Evolutionary conservation across 495 filamentous ascomycete genomes (phyloP), one percentile per base, ranked within the genome.

Genomic region (Barbatosphaeria neglecta): DNA sequence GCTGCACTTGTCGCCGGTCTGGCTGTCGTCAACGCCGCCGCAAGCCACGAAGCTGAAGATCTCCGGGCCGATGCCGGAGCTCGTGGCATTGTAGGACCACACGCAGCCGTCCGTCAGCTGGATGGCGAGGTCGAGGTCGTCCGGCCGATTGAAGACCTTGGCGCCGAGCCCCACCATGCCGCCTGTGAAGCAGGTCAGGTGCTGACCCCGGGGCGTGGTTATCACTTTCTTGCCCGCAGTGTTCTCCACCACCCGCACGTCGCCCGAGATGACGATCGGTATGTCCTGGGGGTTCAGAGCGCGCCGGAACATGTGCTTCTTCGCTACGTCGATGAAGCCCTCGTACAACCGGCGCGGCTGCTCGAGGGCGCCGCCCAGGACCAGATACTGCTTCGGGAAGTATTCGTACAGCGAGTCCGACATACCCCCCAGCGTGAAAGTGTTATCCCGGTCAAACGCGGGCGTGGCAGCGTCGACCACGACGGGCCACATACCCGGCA

Each of bases 341-440:
- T 84, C 77, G 56, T 93, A 94, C 77, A 94, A 82, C 9, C 58
- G 75, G 37, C 72, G 75, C 44, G 92, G 92, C 52, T 92, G 83
- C 6, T 81, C 70, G 20, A 78, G 77, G 9, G 74, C 60, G 22
- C 89, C 88, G 24, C 89, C 89, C 9, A 93, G 75, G 20, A 95
- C 72, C 18, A 76, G 57, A 43, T 71, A 74, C 48, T 75, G 69
- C 54, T 76, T 95, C 11, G 86, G 82, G 22, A 95, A 61, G 57
- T 95, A 95, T 59, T 95, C 89, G 59, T 93, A 94, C 8, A 81
- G 75, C 8, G 84, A 90, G 60, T 95, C 89, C 4, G 83, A 76
- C 55, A 78, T 65, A 10, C 77, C 84, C 35, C 85, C 89, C 18
- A 94, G 62, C 0, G 78, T 81, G 52, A 81, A 95, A 17, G 51